phyloP scores from a whole-genome alignment of 768 basidiomycete genomes.

The Rubroboletus pulcherrimus region DNA sequence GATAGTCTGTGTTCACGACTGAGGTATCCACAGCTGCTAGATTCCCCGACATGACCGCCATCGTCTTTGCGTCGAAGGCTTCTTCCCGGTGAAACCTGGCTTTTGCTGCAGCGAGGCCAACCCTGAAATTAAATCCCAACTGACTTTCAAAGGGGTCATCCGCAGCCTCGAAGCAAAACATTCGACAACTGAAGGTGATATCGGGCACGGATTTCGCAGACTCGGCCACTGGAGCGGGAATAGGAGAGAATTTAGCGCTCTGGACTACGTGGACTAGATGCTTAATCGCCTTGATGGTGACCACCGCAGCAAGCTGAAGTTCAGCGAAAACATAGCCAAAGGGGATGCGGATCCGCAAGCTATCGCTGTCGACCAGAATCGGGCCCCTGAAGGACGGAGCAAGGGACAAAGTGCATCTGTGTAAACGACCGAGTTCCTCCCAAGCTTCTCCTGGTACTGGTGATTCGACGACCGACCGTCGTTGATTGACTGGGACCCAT shows the following conservation, averaged over 20 bases:
- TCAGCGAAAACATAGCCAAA: conserved; percentile 72
- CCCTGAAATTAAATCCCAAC: conserved; percentile 69
- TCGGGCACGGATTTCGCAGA: conserved; percentile 68
- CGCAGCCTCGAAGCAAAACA: conserved; percentile 68
- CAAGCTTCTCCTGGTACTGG: conserved; percentile 43
- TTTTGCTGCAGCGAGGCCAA: conserved; percentile 68
- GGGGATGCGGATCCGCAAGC: conserved; percentile 74
- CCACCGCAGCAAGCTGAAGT: conserved; percentile 64
- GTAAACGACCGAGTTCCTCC: conserved; percentile 70
- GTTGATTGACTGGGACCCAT: conserved; percentile 52
- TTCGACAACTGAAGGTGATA: conserved; percentile 54
- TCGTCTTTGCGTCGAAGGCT: conserved; percentile 76
- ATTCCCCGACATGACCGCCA: conserved; percentile 44
- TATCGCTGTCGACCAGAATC: conserved; percentile 56
- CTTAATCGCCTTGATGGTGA: conserved; percentile 69
- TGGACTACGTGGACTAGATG: conserved; percentile 60
- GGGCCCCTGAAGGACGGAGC: conserved; percentile 30
- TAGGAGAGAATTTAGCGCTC: conserved; percentile 46
- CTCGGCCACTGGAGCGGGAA: conserved; percentile 67
- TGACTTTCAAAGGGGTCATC: conserved; percentile 84
- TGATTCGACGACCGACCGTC: conserved; percentile 31
- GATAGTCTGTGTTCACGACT: conserved; percentile 52
- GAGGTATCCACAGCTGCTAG: conserved; percentile 30
- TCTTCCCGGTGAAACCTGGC: conserved; percentile 71
- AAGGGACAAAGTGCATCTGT: conserved; percentile 45